A percentile compares a stretch with the other conserved stretches of the same genome.
phyloP scores from a whole-genome alignment of 495 filamentous ascomycete genomes.

The Polyplosphaeria fusca region DNA sequence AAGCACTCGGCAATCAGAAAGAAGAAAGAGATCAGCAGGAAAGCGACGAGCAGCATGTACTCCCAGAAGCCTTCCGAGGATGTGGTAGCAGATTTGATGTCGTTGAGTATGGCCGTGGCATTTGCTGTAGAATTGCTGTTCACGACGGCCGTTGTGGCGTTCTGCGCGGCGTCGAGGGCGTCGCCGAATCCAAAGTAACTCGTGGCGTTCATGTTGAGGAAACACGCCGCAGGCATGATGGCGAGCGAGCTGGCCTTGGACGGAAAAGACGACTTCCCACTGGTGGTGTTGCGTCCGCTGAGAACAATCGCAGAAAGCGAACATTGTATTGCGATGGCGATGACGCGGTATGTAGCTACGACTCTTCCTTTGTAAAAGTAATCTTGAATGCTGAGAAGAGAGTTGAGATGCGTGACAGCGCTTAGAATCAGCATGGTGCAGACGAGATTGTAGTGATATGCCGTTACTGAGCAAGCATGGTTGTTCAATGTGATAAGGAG shows the following conservation, averaged over 20 bases:
- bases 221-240: constrained; percentile 1
- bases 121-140: too few species aligned
- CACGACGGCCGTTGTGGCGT: neutral
- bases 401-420: constrained; percentile 8
- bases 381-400: constrained; percentile 12
- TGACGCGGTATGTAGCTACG: neutral
- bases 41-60: too few species aligned
- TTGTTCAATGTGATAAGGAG: constrained; percentile 1
- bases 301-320: constrained; percentile 6
- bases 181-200: neutral
- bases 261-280: neutral
- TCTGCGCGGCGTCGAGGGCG: neutral
- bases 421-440: constrained; percentile 14
- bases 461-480: constrained; percentile 11
- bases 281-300: neutral
- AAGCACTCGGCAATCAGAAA: too few species aligned
- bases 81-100: too few species aligned
- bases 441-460: constrained; percentile 21
- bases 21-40: too few species aligned
- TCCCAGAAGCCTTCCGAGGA: too few species aligned
- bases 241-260: neutral
- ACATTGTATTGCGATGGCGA: constrained; percentile 2
- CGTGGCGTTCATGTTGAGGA: constrained; percentile 7
- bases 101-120: too few species aligned
- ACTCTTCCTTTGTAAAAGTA: constrained; percentile 2